phyloP scores from a whole-genome alignment of 192 early-diverging fungal genomes.

The Coemansia sp. region DNA sequence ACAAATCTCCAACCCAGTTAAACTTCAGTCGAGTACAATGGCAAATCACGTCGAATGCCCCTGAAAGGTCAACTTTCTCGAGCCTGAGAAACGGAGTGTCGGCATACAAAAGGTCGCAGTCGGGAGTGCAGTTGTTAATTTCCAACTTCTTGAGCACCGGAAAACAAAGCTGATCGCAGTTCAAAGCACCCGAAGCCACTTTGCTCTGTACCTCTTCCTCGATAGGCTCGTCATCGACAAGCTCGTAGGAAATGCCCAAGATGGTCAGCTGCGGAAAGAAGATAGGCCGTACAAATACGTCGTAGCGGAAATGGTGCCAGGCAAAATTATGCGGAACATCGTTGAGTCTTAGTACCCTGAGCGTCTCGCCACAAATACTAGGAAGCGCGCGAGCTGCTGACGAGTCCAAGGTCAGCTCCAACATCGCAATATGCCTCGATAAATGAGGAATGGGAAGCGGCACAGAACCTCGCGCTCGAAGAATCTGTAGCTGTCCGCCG shows the following conservation, averaged over 20 bases:
- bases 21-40: not conserved
- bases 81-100: not conserved
- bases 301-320: not conserved
- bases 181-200: not conserved
- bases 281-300: not conserved
- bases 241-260: not conserved
- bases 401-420: not conserved
- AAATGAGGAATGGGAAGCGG: not conserved
- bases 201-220: not conserved
- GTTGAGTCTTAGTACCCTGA: not conserved
- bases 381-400: not conserved
- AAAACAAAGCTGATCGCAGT: slow-evolving; percentile 1
- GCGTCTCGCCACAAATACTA: not conserved
- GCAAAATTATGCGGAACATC: not conserved
- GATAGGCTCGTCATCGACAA: not conserved
- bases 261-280: not conserved
- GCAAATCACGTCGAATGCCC: not conserved
- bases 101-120: not conserved
- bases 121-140: not conserved
- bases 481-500: not conserved
- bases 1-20: not conserved
- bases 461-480: not conserved
- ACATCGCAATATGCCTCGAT: not conserved
- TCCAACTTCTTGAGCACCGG: not conserved
- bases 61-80: not conserved